Base-by-base conservation (phyloP, 2,329 filamentous ascomycete species). In the Talaromyces sp. region DNA sequence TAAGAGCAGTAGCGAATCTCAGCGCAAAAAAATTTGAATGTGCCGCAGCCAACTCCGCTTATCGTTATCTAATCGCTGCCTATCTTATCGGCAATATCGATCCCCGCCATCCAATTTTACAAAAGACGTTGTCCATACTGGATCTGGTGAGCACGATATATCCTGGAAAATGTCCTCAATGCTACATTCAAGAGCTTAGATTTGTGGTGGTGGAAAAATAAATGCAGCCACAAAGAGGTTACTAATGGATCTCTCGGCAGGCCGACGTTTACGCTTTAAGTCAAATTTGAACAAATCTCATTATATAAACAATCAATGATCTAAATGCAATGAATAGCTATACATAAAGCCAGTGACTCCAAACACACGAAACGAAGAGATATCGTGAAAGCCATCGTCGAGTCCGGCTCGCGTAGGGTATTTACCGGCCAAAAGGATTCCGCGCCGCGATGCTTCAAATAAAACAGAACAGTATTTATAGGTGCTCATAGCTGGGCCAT, bases 401-500 rank as follows among this genome's bases (percentile, higher is more conserved):
- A 56, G 53, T 49, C 58, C 43, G 58, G 58, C 25, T 61, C 58
- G 40, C 31, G 40, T 36, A 61, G 58, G 58, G 58, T 62, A 62
- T 62, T 43, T 54, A 53, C 60, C 60, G 19, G 45, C 27, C 58
- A 61, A 61, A 61, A 61, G 27, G 47, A 63, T 63, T 40, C 38
- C 53, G 61, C 51, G 61, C 61, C 51, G 27, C 27, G 31, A 63
- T 63, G 61, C 61, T 47, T 22, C 40, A 43, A 40, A 36, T 43
- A 19, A 45, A 58, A 66, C 22, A 49, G 40, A 7, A 19, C 43
- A 58, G n/a, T 58, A 10, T 36, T n/a, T 43, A 40, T 19, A 38
- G 8, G 29, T 15, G 34, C 43, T 73, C 66, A 97, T 74, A 97
- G 81, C 81, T 97, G 93, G 66, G 92, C 87, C 73, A 92, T 88